Conservation (phyloP, 2,329 filamentous ascomycete species). For the Ophiostoma perfectum region DNA sequence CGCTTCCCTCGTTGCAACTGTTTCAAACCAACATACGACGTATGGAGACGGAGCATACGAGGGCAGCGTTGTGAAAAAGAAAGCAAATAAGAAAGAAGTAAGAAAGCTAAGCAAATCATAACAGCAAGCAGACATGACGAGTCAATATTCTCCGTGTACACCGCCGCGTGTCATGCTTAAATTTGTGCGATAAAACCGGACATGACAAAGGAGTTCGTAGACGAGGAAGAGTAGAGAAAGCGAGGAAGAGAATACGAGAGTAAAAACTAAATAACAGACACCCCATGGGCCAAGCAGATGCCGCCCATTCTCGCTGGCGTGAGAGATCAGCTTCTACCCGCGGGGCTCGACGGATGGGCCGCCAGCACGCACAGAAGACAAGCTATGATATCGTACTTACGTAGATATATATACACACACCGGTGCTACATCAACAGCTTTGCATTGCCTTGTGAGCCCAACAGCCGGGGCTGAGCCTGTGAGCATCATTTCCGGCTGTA, state of each 20-base stretch:
- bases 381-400: background rate
- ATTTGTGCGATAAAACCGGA: too few relatives aligned
- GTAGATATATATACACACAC: too few relatives aligned
- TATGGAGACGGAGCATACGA: background rate
- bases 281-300: background rate
- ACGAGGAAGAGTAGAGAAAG: too few relatives aligned
- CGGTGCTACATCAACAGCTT: too few relatives aligned
- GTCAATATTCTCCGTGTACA: background rate
- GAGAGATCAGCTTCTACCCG: background rate
- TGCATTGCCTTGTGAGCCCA: background rate
- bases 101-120: background rate
- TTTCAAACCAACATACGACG: slow-evolving; percentile 5
- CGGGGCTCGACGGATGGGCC: slow-evolving; percentile 8
- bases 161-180: background rate
- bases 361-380: background rate
- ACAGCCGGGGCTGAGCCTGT: background rate
- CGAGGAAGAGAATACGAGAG: too few relatives aligned
- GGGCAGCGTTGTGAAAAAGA: background rate
- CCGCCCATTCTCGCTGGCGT: background rate
- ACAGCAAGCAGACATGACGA: background rate
- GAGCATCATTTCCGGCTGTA: background rate
- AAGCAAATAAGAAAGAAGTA: background rate
- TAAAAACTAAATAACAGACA: too few relatives aligned
- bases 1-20: background rate
- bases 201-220: too few relatives aligned